Evolutionary conservation across 164 flowering plant genomes (phyloP).

Genomic region (Magnolia kwangsiensis): DNA sequence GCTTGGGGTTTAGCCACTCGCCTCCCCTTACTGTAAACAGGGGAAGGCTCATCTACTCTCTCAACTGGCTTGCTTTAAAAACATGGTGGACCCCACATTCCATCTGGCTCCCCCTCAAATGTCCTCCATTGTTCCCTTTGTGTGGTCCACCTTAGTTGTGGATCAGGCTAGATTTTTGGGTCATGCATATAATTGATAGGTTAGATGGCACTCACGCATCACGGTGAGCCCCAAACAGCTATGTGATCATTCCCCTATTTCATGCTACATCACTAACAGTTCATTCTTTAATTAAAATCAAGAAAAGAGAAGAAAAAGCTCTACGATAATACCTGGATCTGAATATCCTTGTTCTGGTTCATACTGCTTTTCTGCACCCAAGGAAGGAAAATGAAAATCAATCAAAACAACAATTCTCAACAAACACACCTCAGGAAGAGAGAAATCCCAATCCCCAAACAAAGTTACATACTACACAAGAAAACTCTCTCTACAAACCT

Average conservation of each 20-base stretch:
- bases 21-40: not conserved
- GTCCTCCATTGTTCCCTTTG: too few species aligned
- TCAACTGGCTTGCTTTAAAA: not conserved
- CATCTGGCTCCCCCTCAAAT: too few species aligned
- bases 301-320: not conserved
- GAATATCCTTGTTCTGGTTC: conserved; percentile 24
- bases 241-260: too few species aligned
- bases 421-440: not conserved
- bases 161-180: too few species aligned
- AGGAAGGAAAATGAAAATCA: not conserved
- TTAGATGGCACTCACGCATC: too few species aligned
- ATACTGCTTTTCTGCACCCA: conserved; percentile 46
- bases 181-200: too few species aligned
- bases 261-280: too few species aligned
- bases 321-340: conserved; percentile 29
- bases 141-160: too few species aligned
- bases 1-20: not conserved
- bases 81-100: too few species aligned
- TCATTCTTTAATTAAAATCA: not conserved
- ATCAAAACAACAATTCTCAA: too few species aligned
- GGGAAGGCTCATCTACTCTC: not conserved
- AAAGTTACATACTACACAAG: not conserved
- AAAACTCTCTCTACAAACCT: not conserved
- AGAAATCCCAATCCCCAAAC: not conserved
- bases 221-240: too few species aligned